Conservation (phyloP, 805 yeast species). For the Candida suzukii region DNA sequence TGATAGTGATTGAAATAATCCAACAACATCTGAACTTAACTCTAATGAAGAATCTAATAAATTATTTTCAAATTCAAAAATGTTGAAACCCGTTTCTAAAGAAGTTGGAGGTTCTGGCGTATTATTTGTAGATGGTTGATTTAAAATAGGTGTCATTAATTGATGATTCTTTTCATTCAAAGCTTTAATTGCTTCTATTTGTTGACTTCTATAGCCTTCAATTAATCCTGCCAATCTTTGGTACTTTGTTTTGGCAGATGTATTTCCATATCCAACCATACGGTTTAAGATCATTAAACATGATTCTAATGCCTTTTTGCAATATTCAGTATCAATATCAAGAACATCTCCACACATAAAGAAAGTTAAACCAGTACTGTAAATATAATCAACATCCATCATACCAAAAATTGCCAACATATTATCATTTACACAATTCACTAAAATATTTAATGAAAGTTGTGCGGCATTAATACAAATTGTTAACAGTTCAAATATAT, state of each 20-base stretch:
- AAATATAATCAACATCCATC: conserved; percentile 23
- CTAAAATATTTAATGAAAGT: conserved; percentile 12
- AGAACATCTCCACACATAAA: conserved; percentile 21
- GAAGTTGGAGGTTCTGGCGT: not conserved
- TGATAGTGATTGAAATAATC: conserved; percentile 15
- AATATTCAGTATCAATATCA: conserved; percentile 9
- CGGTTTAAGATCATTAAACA: conserved; percentile 13
- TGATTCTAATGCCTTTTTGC: conserved; percentile 9
- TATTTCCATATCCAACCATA: conserved; percentile 15
- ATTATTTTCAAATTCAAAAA: not conserved
- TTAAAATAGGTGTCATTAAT: not conserved
- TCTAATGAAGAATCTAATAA: not conserved
- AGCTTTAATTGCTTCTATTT: not conserved
- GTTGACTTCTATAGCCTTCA: conserved; percentile 8
- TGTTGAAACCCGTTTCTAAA: not conserved
- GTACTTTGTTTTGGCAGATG: conserved; percentile 12
- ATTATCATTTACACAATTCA: conserved; percentile 12
- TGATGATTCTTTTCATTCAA: not conserved
- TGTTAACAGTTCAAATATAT: conserved; percentile 14
- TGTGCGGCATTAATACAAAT: conserved; percentile 22
- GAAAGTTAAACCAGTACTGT: conserved; percentile 18
- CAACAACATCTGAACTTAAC: not conserved
- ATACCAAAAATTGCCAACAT: conserved; percentile 20
- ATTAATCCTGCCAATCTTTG: conserved; percentile 11
- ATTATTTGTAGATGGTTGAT: not conserved